These are phyloP conservation scores for Penicillium chermesinum DNA, from an alignment of 495 filamentous ascomycete genomes.

Conservation along the genomic window DNA sequence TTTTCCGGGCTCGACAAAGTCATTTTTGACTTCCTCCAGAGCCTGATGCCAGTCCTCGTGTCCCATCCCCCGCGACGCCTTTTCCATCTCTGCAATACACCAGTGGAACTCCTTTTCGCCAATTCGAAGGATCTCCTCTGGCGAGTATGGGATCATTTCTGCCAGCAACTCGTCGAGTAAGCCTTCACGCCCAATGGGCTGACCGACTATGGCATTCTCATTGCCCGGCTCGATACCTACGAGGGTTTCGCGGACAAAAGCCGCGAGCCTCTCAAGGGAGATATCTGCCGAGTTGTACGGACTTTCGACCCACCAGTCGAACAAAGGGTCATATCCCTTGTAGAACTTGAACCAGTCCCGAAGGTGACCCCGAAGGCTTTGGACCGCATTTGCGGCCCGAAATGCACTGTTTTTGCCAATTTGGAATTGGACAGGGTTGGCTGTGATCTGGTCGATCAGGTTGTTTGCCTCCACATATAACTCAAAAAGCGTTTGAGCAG, in stretches of 20 bases:
- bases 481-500: slow-evolving; percentile 29
- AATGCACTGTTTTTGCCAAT: slow-evolving; percentile 38
- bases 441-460: slow-evolving; percentile 17
- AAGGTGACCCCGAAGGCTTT: slow-evolving; percentile 29
- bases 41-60: slow-evolving; percentile 39
- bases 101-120: slow-evolving; percentile 26
- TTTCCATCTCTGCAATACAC: slow-evolving; percentile 23
- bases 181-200: slow-evolving; percentile 44
- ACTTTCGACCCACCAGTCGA: slow-evolving; percentile 45
- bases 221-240: slow-evolving; percentile 36
- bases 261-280: slow-evolving; percentile 20
- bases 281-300: slow-evolving; percentile 31
- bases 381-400: slow-evolving; percentile 31
- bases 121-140: slow-evolving; percentile 46
- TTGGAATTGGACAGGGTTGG: neutral
- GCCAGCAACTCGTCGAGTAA: slow-evolving; percentile 23
- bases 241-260: slow-evolving; percentile 30
- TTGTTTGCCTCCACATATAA: slow-evolving; percentile 16
- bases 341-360: slow-evolving; percentile 40
- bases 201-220: slow-evolving; percentile 43
- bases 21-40: slow-evolving; percentile 47
- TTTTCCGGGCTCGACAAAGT: slow-evolving; percentile 43
- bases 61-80: slow-evolving; percentile 19
- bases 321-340: slow-evolving; percentile 42
- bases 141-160: slow-evolving; percentile 24